Conservation (phyloP, 768 basidiomycete species). For the Suillus discolor region DNA sequence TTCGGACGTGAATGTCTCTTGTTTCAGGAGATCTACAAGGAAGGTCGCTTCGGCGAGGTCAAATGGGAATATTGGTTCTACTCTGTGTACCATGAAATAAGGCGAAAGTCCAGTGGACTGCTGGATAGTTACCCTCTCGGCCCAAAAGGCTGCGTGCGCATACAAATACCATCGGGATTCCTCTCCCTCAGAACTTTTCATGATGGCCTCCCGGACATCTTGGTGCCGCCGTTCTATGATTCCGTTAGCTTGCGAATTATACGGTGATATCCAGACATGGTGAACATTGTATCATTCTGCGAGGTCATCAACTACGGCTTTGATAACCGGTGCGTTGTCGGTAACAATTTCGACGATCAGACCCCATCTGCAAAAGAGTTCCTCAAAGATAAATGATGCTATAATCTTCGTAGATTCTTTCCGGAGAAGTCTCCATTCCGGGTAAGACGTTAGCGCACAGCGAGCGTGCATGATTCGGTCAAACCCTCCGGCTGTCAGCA, state of each 20-base stretch:
- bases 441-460: neutral
- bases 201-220: no score
- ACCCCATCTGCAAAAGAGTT: slow-evolving; percentile 18
- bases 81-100: no score
- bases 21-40: no score
- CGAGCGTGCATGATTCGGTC: slow-evolving; percentile 20
- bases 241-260: neutral
- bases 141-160: no score
- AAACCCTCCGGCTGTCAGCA: slow-evolving; percentile 4
- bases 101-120: no score
- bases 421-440: slow-evolving; percentile 34
- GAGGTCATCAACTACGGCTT: neutral
- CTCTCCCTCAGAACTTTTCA: no score
- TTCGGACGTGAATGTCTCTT: no score
- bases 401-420: slow-evolving; percentile 15
- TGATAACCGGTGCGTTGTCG: neutral
- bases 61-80: no score
- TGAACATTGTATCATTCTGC: neutral
- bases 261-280: neutral
- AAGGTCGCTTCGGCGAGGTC: no score
- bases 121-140: no score
- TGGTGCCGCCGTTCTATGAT: no score
- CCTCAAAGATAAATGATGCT: slow-evolving; percentile 19
- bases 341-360: slow-evolving; percentile 10
- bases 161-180: no score